These are phyloP conservation scores for Flaveria linearis DNA, from an alignment of 129 eudicot species.

Conservation along the genomic window DNA sequence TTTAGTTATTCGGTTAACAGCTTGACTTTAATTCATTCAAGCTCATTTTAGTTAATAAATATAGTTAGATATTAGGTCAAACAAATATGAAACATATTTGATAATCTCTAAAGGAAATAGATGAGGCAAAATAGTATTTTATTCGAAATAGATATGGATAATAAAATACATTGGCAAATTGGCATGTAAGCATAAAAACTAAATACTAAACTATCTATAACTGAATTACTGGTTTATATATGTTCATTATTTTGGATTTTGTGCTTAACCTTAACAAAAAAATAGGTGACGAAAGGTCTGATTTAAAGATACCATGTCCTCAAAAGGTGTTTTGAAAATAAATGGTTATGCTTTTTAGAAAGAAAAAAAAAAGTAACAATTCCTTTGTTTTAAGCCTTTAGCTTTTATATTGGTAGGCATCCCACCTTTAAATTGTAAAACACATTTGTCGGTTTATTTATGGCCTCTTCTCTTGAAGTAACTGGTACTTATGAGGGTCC, in stretches of 20 bases:
- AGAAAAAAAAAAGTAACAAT: slow-evolving; percentile 18
- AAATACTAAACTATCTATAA: too few relatives aligned
- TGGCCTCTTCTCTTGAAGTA: slow-evolving; percentile 22
- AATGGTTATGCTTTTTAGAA: slow-evolving; percentile 34
- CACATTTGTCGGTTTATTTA: slow-evolving; percentile 25
- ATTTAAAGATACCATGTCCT: slow-evolving; percentile 6
- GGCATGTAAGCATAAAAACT: too few relatives aligned
- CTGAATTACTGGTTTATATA: too few relatives aligned
- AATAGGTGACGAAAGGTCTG: not conserved
- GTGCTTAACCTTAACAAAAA: not conserved
- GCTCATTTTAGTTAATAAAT: too few relatives aligned
- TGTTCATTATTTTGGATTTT: not conserved
- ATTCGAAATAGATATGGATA: too few relatives aligned
- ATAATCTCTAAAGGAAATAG: too few relatives aligned
- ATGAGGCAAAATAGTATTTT: too few relatives aligned
- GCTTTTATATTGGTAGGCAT: slow-evolving; percentile 24
- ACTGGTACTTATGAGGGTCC: not conserved
- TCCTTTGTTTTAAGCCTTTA: slow-evolving; percentile 30
- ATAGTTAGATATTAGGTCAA: too few relatives aligned
- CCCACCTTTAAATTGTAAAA: slow-evolving; percentile 28
- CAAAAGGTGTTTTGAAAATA: slow-evolving; percentile 2
- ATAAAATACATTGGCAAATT: too few relatives aligned
- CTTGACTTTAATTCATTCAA: too few relatives aligned
- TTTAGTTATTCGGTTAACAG: too few relatives aligned
- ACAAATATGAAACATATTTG: too few relatives aligned